Percentiles rank a stretch among this genome's conserved stretches.
phyloP scores from a whole-genome alignment of 345 rosid genomes.

The Kernera saxatilis region DNA sequence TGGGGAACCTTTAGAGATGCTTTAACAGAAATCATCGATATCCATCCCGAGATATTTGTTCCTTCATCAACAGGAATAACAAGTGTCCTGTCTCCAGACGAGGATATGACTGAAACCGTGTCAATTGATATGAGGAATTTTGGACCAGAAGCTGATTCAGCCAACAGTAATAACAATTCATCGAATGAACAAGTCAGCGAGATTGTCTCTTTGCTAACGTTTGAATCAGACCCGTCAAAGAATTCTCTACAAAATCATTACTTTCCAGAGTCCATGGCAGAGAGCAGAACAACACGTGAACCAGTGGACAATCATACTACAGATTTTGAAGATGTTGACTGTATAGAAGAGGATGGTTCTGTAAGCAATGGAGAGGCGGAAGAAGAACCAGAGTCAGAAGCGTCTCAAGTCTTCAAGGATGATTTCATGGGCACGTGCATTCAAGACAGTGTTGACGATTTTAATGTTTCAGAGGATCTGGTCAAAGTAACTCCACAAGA shows the following conservation, averaged over 20 bases:
- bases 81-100: slow-evolving; percentile 6
- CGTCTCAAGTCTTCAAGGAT: slow-evolving; percentile 21
- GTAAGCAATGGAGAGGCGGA: not conserved
- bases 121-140: not conserved
- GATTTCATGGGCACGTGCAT: slow-evolving; percentile 27
- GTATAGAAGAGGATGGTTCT: not conserved
- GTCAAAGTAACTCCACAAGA: slow-evolving; percentile 22
- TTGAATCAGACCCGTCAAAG: slow-evolving; percentile 26
- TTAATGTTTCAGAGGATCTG: not conserved
- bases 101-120: slow-evolving; percentile 13
- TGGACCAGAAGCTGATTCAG: slow-evolving; percentile 16
- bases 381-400: not conserved
- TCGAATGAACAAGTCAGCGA: slow-evolving; percentile 19
- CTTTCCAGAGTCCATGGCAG: slow-evolving; percentile 32
- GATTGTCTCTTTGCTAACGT: slow-evolving; percentile 5
- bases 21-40: slow-evolving; percentile 44
- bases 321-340: slow-evolving; percentile 3
- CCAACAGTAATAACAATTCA: not conserved
- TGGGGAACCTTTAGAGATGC: slow-evolving; percentile 55
- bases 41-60: slow-evolving; percentile 33
- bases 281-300: slow-evolving; percentile 6
- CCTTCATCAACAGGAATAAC: slow-evolving; percentile 9
- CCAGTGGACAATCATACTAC: slow-evolving; percentile 1
- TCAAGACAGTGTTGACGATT: not conserved
- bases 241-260: slow-evolving; percentile 24